Percentiles rank a stretch among this genome's conserved stretches.
Conservation (phyloP, 1,284 basidiomycete species). For the Sparassis latifolia region DNA sequence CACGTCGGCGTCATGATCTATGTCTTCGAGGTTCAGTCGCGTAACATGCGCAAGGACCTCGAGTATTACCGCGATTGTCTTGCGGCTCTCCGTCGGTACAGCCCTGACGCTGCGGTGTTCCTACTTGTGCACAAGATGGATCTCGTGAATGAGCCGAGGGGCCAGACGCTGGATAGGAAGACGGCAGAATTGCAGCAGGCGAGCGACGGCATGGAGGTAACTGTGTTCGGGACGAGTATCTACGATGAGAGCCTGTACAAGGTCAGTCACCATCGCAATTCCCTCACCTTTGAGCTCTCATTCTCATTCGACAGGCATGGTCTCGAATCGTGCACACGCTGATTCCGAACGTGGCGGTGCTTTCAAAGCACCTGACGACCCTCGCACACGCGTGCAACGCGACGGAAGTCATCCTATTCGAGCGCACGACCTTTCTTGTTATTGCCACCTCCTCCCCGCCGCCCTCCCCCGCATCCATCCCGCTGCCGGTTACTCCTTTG, state of each 20-base stretch:
- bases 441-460: slow-evolving; percentile 68
- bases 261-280: slow-evolving; percentile 37
- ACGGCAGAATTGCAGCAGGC: slow-evolving; percentile 60
- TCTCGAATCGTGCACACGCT: slow-evolving; percentile 95
- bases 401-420: slow-evolving; percentile 93
- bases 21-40: slow-evolving; percentile 89
- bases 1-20: slow-evolving; percentile 97
- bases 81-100: slow-evolving; percentile 69
- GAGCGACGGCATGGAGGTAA: slow-evolving; percentile 51
- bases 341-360: slow-evolving; percentile 89
- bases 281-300: slow-evolving; percentile 2
- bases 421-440: slow-evolving; percentile 95
- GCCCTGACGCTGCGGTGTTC: slow-evolving; percentile 82
- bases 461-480: slow-evolving; percentile 11
- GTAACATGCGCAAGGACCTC: slow-evolving; percentile 72
- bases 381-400: slow-evolving; percentile 85
- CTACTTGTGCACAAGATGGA: slow-evolving; percentile 98
- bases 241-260: slow-evolving; percentile 98
- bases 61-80: slow-evolving; percentile 87
- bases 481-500: slow-evolving; percentile 15
- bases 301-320: slow-evolving; percentile 69
- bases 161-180: slow-evolving; percentile 61
- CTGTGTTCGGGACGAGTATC: slow-evolving; percentile 91
- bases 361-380: slow-evolving; percentile 80
- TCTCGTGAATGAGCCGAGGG: slow-evolving; percentile 54